A percentile compares a stretch with the other conserved stretches of the same genome.
Evolutionary conservation across 139 green algal species (phyloP).

Genomic region (Tetraselmis striata): DNA sequence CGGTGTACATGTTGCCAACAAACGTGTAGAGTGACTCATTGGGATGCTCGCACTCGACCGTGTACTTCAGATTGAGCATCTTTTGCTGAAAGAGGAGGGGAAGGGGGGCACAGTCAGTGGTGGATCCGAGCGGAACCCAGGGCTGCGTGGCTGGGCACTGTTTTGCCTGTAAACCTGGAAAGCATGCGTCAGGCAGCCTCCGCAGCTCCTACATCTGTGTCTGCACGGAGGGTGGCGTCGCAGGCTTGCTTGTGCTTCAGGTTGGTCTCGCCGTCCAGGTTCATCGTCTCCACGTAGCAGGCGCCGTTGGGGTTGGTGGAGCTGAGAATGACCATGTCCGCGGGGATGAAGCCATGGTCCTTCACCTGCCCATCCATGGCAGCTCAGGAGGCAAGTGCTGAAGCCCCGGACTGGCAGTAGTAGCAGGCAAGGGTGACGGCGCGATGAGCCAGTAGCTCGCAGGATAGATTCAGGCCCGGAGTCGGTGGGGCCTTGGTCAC

Average conservation of each 20-base stretch:
- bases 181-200: not conserved
- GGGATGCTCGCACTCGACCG: conserved; percentile 36
- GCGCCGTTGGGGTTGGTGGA: conserved; percentile 1
- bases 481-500: not conserved
- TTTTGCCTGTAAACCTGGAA: not conserved
- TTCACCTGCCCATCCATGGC: conserved; percentile 12
- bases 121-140: conserved; percentile 3
- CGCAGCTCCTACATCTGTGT: not conserved
- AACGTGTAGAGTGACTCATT: conserved; percentile 53
- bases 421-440: not conserved
- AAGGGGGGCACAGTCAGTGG: not conserved
- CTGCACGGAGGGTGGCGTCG: conserved; percentile 43
- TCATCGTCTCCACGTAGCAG: conserved; percentile 20
- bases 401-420: not conserved
- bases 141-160: not conserved
- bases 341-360: conserved; percentile 13
- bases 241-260: conserved; percentile 28
- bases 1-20: conserved; percentile 54
- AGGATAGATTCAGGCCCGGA: too few species aligned
- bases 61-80: conserved; percentile 10
- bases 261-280: conserved; percentile 24
- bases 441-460: not conserved
- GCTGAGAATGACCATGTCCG: conserved; percentile 13
- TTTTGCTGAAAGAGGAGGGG: conserved; percentile 4
- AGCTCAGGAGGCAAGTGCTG: not conserved